Percentiles rank a stretch among this genome's conserved stretches.
These are phyloP conservation scores for Ganoderma lingzhi DNA, from an alignment of 1,284 basidiomycete genomes.

Conservation along the genomic window DNA sequence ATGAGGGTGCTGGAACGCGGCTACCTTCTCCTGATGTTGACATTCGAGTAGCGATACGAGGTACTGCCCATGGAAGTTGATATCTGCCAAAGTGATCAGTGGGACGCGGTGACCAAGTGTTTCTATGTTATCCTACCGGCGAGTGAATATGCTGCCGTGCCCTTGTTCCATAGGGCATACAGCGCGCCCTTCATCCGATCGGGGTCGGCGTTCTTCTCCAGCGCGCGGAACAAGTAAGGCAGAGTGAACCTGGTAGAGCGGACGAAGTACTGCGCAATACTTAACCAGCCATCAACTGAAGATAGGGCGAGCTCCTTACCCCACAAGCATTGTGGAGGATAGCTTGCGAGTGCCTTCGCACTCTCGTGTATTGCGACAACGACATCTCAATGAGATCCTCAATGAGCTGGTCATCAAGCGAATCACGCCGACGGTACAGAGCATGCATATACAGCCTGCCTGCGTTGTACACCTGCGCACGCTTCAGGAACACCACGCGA, in stretches of 20 bases:
- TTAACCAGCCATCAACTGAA: constrained; percentile 17
- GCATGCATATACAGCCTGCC: constrained; percentile 80
- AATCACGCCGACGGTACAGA: constrained; percentile 83
- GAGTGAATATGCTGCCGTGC: constrained; percentile 73
- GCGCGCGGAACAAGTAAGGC: constrained; percentile 76
- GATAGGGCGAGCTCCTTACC: constrained; percentile 49
- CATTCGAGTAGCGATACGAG: constrained; percentile 80
- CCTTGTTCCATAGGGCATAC: constrained; percentile 87
- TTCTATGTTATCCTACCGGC: constrained; percentile 52
- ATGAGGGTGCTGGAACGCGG: constrained; percentile 6
- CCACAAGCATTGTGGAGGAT: constrained; percentile 74
- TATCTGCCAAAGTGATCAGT: constrained; percentile 53
- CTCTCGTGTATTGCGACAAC: constrained; percentile 84
- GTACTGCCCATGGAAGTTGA: constrained; percentile 71
- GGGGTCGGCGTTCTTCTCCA: constrained; percentile 82
- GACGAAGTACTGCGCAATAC: constrained; percentile 70
- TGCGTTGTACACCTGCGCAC: constrained; percentile 81
- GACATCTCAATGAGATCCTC: constrained; percentile 85
- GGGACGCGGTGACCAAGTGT: background rate
- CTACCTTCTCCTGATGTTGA: constrained; percentile 92
- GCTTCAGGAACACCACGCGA: constrained; percentile 79
- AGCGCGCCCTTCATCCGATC: constrained; percentile 97
- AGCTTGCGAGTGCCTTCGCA: constrained; percentile 80
- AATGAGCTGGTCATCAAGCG: constrained; percentile 83
- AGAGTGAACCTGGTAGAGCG: constrained; percentile 82